Evolutionary conservation across 345 rosid genomes (phyloP), one percentile per base, ranked within the genome.

Genomic region (Boechera stricta): DNA sequence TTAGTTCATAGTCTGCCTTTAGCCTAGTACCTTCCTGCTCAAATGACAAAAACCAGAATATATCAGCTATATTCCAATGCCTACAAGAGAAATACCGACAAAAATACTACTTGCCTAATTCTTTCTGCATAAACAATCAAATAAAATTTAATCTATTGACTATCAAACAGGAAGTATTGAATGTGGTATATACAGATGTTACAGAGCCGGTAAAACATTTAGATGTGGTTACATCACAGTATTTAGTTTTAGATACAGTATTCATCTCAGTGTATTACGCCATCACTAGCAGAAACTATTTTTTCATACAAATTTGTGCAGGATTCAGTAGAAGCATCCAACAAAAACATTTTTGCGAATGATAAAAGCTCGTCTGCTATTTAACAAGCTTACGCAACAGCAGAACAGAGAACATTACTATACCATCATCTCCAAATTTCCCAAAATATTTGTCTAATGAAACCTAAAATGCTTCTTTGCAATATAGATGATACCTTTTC

Each of bases 1-100:
- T 85, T 48, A 90, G 89, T 72, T 88, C 95, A 73, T 85, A 94
- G 82, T 90, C 97, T 68, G 97, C 93, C 81, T 82, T 88, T 82
- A 89, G 45, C 71, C 87, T 81, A 42, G 95, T 85, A 54, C 98
- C 97, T 89, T 92, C 88, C 98, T 94, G 88, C 79, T 53, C 64
- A 79, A 65, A 51, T 41, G 32, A 51, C 45, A 48, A 58, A 39
- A 16, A 32, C 6, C 36, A 51, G 6, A 56, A 48, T 7, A 41
- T 4, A 57, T 18, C 4, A n/a, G 49, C 49, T 67, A 66, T 49
- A 18, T 52, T 47, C n/a, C 33, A 45, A 26, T 47, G 54, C 53
- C 9, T 56, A 61, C 7, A 36, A 60, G 11, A 48, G 31, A 35
- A 31, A 32, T 35, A 32, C 15, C 16, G 8, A 4, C 55, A 68